Base-by-base conservation (phyloP, 2,329 filamentous ascomycete genomes). In the Corniculantispora saksenae region DNA sequence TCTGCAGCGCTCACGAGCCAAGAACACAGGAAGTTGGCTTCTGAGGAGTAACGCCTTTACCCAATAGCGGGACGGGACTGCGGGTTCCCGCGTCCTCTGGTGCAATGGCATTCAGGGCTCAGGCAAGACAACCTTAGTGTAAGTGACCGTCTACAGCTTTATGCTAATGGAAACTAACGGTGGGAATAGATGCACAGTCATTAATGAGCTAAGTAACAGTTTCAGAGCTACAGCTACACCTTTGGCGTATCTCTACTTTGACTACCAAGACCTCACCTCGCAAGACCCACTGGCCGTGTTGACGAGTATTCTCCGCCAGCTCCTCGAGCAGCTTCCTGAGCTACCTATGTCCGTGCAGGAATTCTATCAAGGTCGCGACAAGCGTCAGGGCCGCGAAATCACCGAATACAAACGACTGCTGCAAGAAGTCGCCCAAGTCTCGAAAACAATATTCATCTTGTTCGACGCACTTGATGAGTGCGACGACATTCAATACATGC, bases 241-340 rank as follows among this genome's bases (percentile, higher is more conserved):
- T 60, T 13, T 75, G n/a, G 68, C 69, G 12, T 72, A 69, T 62
- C 71, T 71, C 45, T 76, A 75, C 66, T 75, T 71, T 62, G 73
- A 75, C 66, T 72, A 73, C 63, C 70, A 69, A 23, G 73, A 76
- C 43, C 69, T 69, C 29, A 65, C 71, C 21, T 56, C 66, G 19
- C 72, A 73, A 48, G 66, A 62, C 29, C 61, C 68, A 1, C 58
- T 65, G 12, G 65, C 69, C 12, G 66, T 74, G 15, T 64, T 71
- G 29, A 67, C 69, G 47, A 68, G 68, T 32, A 56, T 76, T 19
- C 66, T 73, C 8, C 68, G 72, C 35, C 74, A 75, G 65, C 62
- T 74, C 23, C 67, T 70, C 9, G 61, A 64, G 32, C 40, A 43
- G 19, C 53, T 58, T 13, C 61, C 40, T 13, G 66, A 58, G 19